A percentile compares a stretch with the other conserved stretches of the same genome.
Conservation (phyloP, 2,329 filamentous ascomycete species). For the Aspergillus hiratsukae region DNA sequence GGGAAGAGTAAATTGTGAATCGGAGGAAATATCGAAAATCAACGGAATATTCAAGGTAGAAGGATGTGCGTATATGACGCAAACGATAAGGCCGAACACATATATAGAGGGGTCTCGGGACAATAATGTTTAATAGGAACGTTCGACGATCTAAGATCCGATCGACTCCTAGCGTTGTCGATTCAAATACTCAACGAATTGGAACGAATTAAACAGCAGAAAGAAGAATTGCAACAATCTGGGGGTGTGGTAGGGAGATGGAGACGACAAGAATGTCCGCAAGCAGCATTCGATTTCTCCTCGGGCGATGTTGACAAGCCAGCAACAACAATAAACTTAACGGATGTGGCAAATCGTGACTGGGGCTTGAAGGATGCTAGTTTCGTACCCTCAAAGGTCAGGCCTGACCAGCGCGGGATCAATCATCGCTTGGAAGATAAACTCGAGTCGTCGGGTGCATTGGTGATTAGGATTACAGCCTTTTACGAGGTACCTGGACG, state of each 20-base stretch:
- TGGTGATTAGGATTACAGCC: not conserved
- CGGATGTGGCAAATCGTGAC: slow-evolving; percentile 10
- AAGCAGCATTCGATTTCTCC: not conserved
- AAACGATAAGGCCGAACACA: slow-evolving; percentile 1
- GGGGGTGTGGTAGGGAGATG: not conserved
- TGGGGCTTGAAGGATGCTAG: not conserved
- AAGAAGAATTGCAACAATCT: not conserved
- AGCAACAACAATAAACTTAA: not conserved
- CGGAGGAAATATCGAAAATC: not conserved
- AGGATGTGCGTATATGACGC: slow-evolving; percentile 1
- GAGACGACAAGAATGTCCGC: not conserved
- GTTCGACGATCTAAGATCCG: not conserved
- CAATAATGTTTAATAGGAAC: not conserved
- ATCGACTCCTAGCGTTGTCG: not conserved
- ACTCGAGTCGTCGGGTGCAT: not conserved
- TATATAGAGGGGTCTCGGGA: not conserved
- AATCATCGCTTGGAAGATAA: not conserved
- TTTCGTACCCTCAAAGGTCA: not conserved
- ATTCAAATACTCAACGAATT: not conserved
- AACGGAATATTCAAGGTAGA: not conserved
- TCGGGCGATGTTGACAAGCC: not conserved
- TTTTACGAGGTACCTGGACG: not conserved
- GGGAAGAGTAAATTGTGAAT: not conserved
- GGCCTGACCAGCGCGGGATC: not conserved
- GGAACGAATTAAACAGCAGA: not conserved